Conservation (phyloP, 768 basidiomycete species). For the Neoboletus brunneissimus region DNA sequence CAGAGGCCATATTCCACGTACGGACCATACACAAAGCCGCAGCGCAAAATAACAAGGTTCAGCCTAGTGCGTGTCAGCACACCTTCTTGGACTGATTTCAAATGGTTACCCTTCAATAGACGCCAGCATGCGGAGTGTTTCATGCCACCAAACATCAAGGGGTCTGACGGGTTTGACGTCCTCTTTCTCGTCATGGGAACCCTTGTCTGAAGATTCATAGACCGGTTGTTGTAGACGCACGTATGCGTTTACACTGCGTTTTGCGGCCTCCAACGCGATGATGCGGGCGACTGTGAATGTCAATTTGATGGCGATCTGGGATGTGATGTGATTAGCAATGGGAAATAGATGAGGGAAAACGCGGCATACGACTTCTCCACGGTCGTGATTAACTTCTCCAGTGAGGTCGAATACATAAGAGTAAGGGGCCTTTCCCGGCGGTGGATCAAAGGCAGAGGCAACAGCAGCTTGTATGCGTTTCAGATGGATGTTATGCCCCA, state of each 20-base stretch:
- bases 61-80: constrained; percentile 44
- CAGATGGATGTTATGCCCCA: constrained; percentile 10
- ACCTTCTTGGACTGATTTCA: not conserved
- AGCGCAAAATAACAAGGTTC: constrained; percentile 75
- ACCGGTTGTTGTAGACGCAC: constrained; percentile 75
- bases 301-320: constrained; percentile 72
- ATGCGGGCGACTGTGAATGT: constrained; percentile 68
- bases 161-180: constrained; percentile 68
- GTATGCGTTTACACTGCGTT: constrained; percentile 74
- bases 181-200: constrained; percentile 65
- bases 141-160: constrained; percentile 87
- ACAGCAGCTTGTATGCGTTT: constrained; percentile 52
- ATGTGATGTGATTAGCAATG: constrained; percentile 5
- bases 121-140: constrained; percentile 70
- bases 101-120: constrained; percentile 63
- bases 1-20: constrained; percentile 70
- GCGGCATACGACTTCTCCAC: constrained; percentile 63
- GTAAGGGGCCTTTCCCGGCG: constrained; percentile 65
- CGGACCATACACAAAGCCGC: constrained; percentile 78
- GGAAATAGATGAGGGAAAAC: not conserved
- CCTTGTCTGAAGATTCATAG: constrained; percentile 72
- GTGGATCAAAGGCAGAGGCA: constrained; percentile 65
- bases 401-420: constrained; percentile 84
- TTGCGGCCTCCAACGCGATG: constrained; percentile 76
- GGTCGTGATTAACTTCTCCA: constrained; percentile 74